Evolutionary conservation across 306 rosid species (phyloP).

Genomic region (Urtica urens): DNA sequence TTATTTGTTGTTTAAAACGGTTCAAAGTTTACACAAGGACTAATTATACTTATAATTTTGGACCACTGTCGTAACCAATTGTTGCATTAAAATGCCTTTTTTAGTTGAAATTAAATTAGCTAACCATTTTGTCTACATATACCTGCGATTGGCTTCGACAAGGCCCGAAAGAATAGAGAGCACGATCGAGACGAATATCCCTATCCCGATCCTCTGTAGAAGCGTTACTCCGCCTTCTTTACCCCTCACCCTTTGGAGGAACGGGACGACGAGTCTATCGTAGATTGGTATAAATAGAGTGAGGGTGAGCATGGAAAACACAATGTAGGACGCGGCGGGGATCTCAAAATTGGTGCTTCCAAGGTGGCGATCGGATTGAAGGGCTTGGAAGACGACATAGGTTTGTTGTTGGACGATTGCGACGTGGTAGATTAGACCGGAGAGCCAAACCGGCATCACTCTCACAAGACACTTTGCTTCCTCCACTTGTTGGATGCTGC

Average conservation of each 20-base stretch:
- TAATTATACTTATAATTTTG: too few species aligned
- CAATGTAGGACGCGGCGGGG: constrained; percentile 57
- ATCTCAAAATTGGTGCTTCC: constrained; percentile 40
- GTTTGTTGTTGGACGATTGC: constrained; percentile 47
- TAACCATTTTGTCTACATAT: too few species aligned
- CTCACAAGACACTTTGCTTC: constrained; percentile 62
- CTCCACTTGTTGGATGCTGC: constrained; percentile 81
- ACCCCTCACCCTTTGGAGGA: constrained; percentile 33
- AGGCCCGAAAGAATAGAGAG: constrained; percentile 44
- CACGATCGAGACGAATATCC: constrained; percentile 35
- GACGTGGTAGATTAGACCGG: constrained; percentile 31
- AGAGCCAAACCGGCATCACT: constrained; percentile 57
- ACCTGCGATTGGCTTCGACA: constrained; percentile 44
- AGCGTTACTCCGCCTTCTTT: constrained; percentile 66
- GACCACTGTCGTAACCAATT: too few species aligned
- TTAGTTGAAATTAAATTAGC: too few species aligned
- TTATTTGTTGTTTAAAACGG: too few species aligned
- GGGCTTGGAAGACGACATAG: constrained; percentile 64
- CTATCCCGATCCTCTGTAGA: constrained; percentile 70
- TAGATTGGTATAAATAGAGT: constrained; percentile 56
- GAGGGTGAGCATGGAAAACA: constrained; percentile 54
- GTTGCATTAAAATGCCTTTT: too few species aligned
- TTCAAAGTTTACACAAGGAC: too few species aligned
- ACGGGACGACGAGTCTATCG: constrained; percentile 50
- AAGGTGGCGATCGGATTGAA: constrained; percentile 48